Evolutionary conservation across 2,329 filamentous ascomycete genomes (phyloP), one percentile per base, ranked within the genome.

Genomic region (Apiospora phragmitis): DNA sequence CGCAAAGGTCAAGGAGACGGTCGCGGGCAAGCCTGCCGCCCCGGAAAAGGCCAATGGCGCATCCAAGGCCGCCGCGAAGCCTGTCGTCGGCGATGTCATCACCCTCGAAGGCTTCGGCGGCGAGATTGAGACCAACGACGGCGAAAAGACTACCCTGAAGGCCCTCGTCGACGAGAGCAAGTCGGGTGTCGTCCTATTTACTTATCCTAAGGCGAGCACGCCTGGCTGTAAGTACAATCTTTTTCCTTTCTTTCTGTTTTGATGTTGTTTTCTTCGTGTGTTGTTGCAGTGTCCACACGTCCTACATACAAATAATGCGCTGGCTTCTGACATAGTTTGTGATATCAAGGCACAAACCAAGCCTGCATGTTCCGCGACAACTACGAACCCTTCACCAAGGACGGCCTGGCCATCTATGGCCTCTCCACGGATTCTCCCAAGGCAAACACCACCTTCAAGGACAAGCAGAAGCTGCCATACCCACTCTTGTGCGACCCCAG

Each of bases 161-260:
- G 86, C 90, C 76, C 90, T 99, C 32, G 88, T 98, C 67, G 92
- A 94, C 68, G 89, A 92, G 79, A 97, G 94, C 87, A 91, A 93
- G 83, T 87, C 89, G 45, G 96, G 95, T 35, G 92, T 98, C 59
- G 94, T 97, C 43, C 85, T 98, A 41, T 98, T 99, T 82, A 98
- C 95, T 42, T 98, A 98, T 80, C 96, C 96, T 71, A 97, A 93
- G 84, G 96, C 96, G 16, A 96, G 93, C 38, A 99, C 96, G 29
- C 94, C 94, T 47, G 95, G 95, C 73, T 98, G 95, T 97, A 90
- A 89, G 94, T 84, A 59, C 9, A 21, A 16, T 35, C 29, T 35
- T 70, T n/a, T 71, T 26, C 6, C 65, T 18, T 51, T 42, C 65
- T 70, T 41, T 38, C 18, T n/a, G 21, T 7, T 45, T 45, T 21